Conservation (phyloP, 1,139 yeast genomes). For the Candida tropicalis region DNA sequence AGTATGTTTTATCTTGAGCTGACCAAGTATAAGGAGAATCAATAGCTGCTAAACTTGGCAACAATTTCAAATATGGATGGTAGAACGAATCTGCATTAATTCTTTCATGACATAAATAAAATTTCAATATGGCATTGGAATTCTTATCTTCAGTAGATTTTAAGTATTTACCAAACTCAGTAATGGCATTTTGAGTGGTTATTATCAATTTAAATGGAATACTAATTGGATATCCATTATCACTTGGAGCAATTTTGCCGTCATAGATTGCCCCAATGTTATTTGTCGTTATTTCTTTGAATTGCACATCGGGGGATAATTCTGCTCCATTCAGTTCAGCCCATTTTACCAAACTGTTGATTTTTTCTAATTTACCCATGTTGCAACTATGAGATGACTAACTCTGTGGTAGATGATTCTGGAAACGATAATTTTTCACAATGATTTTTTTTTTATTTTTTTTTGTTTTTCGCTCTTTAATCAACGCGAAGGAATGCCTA, state of each 20-base stretch:
- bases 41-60: constrained; percentile 54
- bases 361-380: constrained; percentile 6
- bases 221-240: constrained; percentile 21
- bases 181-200: constrained; percentile 45
- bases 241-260: constrained; percentile 11
- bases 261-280: constrained; percentile 45
- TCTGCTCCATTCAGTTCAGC: constrained; percentile 50
- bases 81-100: constrained; percentile 26
- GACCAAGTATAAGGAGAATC: constrained; percentile 70
- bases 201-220: constrained; percentile 44
- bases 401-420: neutral
- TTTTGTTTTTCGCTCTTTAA: neutral
- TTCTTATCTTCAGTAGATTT: constrained; percentile 24
- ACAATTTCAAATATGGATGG: constrained; percentile 55
- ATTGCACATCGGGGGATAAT: constrained; percentile 29
- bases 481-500: too few relatives aligned
- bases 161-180: constrained; percentile 32
- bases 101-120: constrained; percentile 47
- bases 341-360: constrained; percentile 46
- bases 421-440: neutral
- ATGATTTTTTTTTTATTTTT: neutral
- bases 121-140: constrained; percentile 48
- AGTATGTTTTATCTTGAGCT: constrained; percentile 46
- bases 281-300: constrained; percentile 23
- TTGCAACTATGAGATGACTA: neutral